Conservation (phyloP, 2,329 filamentous ascomycete species). For the Neonectria magnoliae region DNA sequence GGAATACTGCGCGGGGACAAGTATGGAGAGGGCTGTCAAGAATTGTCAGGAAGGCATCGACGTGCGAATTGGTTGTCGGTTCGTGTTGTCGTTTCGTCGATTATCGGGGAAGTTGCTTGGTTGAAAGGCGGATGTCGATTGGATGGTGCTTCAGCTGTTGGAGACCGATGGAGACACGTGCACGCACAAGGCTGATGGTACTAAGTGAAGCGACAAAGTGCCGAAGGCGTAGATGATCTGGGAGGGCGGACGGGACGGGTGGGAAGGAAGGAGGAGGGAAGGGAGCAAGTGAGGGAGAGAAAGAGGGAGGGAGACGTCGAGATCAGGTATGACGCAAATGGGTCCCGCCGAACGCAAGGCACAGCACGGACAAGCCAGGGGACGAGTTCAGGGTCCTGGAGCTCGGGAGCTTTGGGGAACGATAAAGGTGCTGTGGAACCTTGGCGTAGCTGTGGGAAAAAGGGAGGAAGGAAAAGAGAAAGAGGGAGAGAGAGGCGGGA, state of each 20-base stretch:
- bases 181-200: neutral
- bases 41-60: neutral
- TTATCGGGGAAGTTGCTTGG: conserved; percentile 2
- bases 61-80: neutral
- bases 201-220: neutral
- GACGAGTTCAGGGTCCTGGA: neutral
- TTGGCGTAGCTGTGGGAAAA: neutral
- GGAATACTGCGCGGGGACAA: neutral
- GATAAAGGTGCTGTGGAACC: neutral
- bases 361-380: conserved; percentile 24
- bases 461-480: neutral
- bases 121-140: conserved; percentile 19
- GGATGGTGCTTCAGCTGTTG: conserved; percentile 14
- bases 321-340: conserved; percentile 41
- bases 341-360: conserved; percentile 37
- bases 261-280: neutral
- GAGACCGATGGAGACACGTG: conserved; percentile 12
- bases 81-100: neutral
- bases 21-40: neutral
- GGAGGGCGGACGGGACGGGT: conserved; percentile 6
- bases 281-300: neutral
- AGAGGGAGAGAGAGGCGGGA: neutral
- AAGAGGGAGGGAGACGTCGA: conserved; percentile 1
- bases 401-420: neutral
- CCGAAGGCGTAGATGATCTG: neutral